Percentiles rank a stretch among this genome's conserved stretches.
phyloP scores from a whole-genome alignment of 108 stramenopile genomes.

The Nannochloropsis salina region DNA sequence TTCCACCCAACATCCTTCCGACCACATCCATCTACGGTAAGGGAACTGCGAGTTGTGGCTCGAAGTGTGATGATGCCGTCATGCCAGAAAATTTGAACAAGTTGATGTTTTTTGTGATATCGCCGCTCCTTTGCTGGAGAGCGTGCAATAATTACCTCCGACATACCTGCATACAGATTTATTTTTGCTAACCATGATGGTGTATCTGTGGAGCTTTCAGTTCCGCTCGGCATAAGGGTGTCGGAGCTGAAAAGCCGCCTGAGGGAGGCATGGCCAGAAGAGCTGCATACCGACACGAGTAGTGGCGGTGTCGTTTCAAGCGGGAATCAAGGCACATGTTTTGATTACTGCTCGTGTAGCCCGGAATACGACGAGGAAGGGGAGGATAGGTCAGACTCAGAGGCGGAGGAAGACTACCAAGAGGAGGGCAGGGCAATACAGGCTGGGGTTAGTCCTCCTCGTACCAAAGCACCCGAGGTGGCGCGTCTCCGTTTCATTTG shows the following conservation, averaged over 20 bases:
- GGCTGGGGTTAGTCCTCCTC: not conserved
- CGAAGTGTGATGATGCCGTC: too few species aligned
- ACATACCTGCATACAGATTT: not conserved
- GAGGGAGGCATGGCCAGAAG: not conserved
- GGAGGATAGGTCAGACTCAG: not conserved
- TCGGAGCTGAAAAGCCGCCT: not conserved
- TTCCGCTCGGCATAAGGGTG: not conserved
- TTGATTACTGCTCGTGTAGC: too few species aligned
- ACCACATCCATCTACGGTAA: too few species aligned
- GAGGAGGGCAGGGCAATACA: not conserved
- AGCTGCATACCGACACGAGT: too few species aligned
- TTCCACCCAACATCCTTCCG: too few species aligned
- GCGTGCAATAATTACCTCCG: too few species aligned
- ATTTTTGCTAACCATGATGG: slow-evolving; percentile 23
- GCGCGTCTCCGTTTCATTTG: slow-evolving; percentile 13
- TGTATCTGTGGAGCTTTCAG: not conserved
- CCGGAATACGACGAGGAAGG: not conserved
- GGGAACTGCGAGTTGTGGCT: too few species aligned
- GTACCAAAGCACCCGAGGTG: not conserved
- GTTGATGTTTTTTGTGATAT: too few species aligned
- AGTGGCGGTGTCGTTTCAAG: too few species aligned
- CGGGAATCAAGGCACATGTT: too few species aligned
- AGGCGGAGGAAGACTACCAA: not conserved
- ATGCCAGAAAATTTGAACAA: too few species aligned
- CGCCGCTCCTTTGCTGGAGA: too few species aligned